These are phyloP conservation scores for Auriscalpium orientale DNA, from an alignment of 768 basidiomycete species.

Conservation along the genomic window DNA sequence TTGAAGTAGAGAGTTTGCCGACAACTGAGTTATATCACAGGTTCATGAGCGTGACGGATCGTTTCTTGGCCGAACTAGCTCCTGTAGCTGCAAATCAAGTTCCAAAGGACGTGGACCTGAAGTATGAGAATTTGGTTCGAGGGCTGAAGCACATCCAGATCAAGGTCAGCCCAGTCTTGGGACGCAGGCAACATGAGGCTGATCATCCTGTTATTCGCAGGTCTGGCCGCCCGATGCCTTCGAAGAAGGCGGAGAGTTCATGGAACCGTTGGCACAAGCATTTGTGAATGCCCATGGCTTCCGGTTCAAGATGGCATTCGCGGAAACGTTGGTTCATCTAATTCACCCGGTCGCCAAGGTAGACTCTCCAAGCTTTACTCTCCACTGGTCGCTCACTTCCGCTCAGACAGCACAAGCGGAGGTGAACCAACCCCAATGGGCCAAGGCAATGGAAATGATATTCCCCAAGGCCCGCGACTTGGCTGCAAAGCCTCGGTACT, in stretches of 20 bases:
- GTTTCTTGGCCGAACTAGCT: slow-evolving; percentile 73
- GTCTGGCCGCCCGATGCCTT: slow-evolving; percentile 93
- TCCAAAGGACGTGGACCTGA: slow-evolving; percentile 72
- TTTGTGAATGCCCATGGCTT: slow-evolving; percentile 81
- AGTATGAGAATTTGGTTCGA: slow-evolving; percentile 77
- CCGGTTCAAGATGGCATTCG: slow-evolving; percentile 76
- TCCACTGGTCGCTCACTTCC: neutral
- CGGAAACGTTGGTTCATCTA: slow-evolving; percentile 68
- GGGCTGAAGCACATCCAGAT: slow-evolving; percentile 79
- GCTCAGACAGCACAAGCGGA: slow-evolving; percentile 86
- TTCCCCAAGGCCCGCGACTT: slow-evolving; percentile 78
- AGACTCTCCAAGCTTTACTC: slow-evolving; percentile 3
- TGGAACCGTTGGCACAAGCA: slow-evolving; percentile 75
- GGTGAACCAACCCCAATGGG: slow-evolving; percentile 93
- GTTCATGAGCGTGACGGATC: slow-evolving; percentile 89
- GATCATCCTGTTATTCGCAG: slow-evolving; percentile 28
- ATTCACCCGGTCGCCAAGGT: slow-evolving; percentile 89
- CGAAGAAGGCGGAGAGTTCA: slow-evolving; percentile 88
- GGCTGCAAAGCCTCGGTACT: slow-evolving; percentile 85
- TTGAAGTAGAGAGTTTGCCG: neutral
- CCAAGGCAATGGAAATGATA: slow-evolving; percentile 80
- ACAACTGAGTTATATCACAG: slow-evolving; percentile 28
- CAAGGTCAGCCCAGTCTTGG: slow-evolving; percentile 40
- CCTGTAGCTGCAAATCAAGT: slow-evolving; percentile 72
- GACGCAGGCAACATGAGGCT: neutral